Evolutionary conservation across 2,329 filamentous ascomycete species (phyloP).

Genomic region (Curvularia verruculosa): DNA sequence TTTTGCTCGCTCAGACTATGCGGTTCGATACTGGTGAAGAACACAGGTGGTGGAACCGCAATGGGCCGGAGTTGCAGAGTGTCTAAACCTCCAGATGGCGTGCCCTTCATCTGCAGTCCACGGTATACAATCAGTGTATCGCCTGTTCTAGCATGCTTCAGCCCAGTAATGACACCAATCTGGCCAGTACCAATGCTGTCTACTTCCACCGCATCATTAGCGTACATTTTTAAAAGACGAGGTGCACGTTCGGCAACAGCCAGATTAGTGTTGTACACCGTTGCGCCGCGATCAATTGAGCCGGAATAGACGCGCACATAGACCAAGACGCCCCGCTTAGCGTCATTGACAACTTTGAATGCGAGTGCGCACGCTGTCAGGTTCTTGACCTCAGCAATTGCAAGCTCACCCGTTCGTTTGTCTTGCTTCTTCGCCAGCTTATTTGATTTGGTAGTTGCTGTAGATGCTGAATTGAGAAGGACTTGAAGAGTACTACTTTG

Average conservation of each 20-base stretch:
- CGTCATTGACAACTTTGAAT: conserved; percentile 94
- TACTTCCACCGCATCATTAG: conserved; percentile 83
- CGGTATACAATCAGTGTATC: conserved; percentile 84
- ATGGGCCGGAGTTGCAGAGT: conserved; percentile 85
- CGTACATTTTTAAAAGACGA: conserved; percentile 86
- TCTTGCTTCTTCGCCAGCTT: conserved; percentile 24
- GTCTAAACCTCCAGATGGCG: conserved; percentile 71
- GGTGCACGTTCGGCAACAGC: conserved; percentile 79
- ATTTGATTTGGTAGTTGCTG: conserved; percentile 20
- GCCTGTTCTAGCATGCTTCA: conserved; percentile 90
- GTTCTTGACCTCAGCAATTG: conserved; percentile 58
- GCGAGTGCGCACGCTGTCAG: conserved; percentile 73
- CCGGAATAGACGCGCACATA: conserved; percentile 94
- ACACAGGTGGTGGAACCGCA: conserved; percentile 88
- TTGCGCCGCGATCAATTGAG: conserved; percentile 71
- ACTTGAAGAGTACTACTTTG: conserved; percentile 61
- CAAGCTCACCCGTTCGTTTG: conserved; percentile 8
- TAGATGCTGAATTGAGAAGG: conserved; percentile 49
- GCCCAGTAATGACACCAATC: conserved; percentile 89
- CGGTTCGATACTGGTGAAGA: conserved; percentile 92
- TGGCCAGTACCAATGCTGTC: conserved; percentile 81
- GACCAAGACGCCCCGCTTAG: conserved; percentile 83
- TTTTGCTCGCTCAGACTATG: conserved; percentile 79
- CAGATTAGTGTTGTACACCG: conserved; percentile 87
- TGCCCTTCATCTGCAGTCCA: conserved; percentile 64